Evolutionary conservation across 139 green algal genomes (phyloP).

Genomic region (Chlorella sp.): DNA sequence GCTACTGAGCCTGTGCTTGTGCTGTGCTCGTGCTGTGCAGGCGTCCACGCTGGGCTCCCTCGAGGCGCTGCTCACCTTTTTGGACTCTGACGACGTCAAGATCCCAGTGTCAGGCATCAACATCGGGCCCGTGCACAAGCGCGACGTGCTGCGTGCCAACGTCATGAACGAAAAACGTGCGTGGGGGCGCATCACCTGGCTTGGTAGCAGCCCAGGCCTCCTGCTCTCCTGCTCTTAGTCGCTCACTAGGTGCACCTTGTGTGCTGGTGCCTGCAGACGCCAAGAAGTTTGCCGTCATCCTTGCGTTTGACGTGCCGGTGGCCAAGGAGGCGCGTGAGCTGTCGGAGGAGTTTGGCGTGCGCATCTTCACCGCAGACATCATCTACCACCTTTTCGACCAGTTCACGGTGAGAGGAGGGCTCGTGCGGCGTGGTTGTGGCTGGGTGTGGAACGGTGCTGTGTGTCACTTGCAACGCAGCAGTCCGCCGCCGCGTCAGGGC

Average conservation of each 20-base stretch:
- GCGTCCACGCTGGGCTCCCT: slow-evolving; percentile 96
- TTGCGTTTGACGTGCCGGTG: slow-evolving; percentile 95
- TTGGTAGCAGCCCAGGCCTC: too few species aligned
- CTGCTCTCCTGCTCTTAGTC: too few species aligned
- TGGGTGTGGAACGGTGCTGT: too few species aligned
- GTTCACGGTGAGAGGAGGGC: slow-evolving; percentile 55
- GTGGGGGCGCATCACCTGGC: too few species aligned
- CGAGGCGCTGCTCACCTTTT: slow-evolving; percentile 95
- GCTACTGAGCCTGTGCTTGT: too few species aligned
- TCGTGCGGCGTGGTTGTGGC: too few species aligned
- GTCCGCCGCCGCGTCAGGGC: too few species aligned
- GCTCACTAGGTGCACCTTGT: too few species aligned
- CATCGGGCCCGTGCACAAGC: slow-evolving; percentile 95
- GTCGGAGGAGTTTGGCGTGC: slow-evolving; percentile 78
- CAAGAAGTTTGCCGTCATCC: slow-evolving; percentile 91
- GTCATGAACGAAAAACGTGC: slow-evolving; percentile 93
- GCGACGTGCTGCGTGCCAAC: slow-evolving; percentile 93
- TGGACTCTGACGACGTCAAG: slow-evolving; percentile 68
- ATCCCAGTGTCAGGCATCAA: slow-evolving; percentile 68
- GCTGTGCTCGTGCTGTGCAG: too few species aligned
- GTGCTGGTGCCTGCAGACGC: background rate
- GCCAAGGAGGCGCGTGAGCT: slow-evolving; percentile 47
- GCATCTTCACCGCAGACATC: slow-evolving; percentile 97
- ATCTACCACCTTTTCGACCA: slow-evolving; percentile 99
- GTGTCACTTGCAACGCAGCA: too few species aligned